A percentile compares a stretch with the other conserved stretches of the same genome.
These are phyloP conservation scores for Xylogone sp. DNA, from an alignment of 2,329 filamentous ascomycete genomes.

Conservation along the genomic window DNA sequence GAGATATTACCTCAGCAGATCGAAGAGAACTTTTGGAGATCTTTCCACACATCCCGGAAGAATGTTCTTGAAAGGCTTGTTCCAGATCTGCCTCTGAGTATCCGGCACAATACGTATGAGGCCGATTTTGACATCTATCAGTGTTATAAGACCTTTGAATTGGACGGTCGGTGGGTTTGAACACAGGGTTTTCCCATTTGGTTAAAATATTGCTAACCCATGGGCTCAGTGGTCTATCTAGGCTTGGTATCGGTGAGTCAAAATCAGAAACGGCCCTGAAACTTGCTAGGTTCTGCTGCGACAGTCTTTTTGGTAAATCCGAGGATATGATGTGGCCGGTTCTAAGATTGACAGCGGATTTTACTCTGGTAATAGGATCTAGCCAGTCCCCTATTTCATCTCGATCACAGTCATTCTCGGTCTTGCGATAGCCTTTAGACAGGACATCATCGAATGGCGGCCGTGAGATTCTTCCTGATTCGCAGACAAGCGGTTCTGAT, in stretches of 20 bases:
- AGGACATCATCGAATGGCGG: conserved; percentile 40
- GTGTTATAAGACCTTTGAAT: conserved; percentile 39
- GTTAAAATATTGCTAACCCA: conserved; percentile 61
- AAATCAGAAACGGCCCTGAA: background rate
- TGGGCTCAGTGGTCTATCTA: conserved; percentile 19
- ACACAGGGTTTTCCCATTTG: conserved; percentile 75
- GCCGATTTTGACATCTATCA: no score
- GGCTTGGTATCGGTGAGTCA: conserved; percentile 20
- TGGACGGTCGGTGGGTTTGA: conserved; percentile 44
- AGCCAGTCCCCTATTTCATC: conserved; percentile 48
- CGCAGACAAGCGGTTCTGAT: conserved; percentile 32
- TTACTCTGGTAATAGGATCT: conserved; percentile 55
- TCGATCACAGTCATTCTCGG: no score
- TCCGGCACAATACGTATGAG: conserved; percentile 17
- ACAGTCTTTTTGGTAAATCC: conserved; percentile 24
- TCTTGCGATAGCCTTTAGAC: background rate
- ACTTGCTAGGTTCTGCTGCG: background rate
- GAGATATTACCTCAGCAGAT: conserved; percentile 64
- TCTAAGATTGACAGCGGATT: conserved; percentile 46
- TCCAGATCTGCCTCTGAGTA: conserved; percentile 25
- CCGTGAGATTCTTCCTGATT: conserved; percentile 37
- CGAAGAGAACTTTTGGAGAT: conserved; percentile 61
- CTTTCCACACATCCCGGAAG: conserved; percentile 32
- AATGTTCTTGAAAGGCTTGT: conserved; percentile 19
- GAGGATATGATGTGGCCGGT: conserved; percentile 44